Conservation (phyloP, 805 yeast species). For the Kodamaea restingae region DNA sequence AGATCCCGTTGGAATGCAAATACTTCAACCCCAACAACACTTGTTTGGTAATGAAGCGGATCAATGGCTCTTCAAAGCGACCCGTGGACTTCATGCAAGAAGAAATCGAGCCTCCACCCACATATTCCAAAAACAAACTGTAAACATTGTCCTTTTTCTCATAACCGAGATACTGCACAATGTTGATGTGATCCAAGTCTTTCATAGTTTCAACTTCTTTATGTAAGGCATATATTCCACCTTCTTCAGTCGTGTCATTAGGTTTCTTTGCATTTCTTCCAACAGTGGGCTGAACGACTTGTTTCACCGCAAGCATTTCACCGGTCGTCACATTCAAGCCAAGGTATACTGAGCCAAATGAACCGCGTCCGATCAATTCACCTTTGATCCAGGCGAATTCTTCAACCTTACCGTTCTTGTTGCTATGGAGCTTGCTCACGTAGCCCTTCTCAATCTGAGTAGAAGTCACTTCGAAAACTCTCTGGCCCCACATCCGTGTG, state of each 20-base stretch:
- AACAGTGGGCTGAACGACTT: slow-evolving; percentile 56
- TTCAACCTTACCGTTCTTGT: slow-evolving; percentile 59
- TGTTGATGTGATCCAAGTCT: slow-evolving; percentile 88
- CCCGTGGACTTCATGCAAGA: slow-evolving; percentile 80
- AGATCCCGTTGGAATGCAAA: slow-evolving; percentile 78
- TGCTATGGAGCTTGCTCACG: slow-evolving; percentile 60
- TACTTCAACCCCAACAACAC: slow-evolving; percentile 83
- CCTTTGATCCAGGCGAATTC: slow-evolving; percentile 98
- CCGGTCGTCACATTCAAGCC: slow-evolving; percentile 95
- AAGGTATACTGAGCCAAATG: slow-evolving; percentile 89
- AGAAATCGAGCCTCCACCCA: slow-evolving; percentile 96
- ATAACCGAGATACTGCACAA: slow-evolving; percentile 94
- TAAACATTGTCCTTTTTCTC: slow-evolving; percentile 72
- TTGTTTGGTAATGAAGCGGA: slow-evolving; percentile 71
- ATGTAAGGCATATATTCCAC: slow-evolving; percentile 71
- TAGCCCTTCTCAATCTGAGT: slow-evolving; percentile 59
- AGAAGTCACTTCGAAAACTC: slow-evolving; percentile 84
- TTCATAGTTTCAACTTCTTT: slow-evolving; percentile 93
- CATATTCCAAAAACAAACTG: slow-evolving; percentile 89
- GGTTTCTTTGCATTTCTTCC: slow-evolving; percentile 1
- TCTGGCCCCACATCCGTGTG: slow-evolving; percentile 98
- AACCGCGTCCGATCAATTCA: slow-evolving; percentile 93
- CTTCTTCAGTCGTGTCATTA: slow-evolving; percentile 11
- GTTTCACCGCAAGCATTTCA: slow-evolving; percentile 98
- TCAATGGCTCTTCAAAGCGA: slow-evolving; percentile 72